These are phyloP conservation scores for Saccharomyces jurei DNA, from an alignment of 805 yeast species.

Conservation along the genomic window DNA sequence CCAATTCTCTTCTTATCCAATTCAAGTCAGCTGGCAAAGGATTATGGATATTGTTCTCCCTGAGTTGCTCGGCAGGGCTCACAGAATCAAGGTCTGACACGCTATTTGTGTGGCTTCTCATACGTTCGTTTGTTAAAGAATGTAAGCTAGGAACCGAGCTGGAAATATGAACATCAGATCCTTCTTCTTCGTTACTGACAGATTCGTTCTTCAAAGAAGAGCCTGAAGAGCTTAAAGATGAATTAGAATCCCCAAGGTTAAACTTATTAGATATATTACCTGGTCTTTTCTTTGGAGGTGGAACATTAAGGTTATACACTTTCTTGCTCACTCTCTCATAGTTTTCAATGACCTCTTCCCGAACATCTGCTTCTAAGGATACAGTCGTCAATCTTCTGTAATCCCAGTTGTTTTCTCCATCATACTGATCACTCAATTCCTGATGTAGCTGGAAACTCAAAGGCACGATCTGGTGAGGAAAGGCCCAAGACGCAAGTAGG, in stretches of 20 bases:
- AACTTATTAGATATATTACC: background rate
- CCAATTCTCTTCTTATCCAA: conserved; percentile 64
- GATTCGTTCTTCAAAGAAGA: background rate
- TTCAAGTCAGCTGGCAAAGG: conserved; percentile 55
- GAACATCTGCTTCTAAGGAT: conserved; percentile 75
- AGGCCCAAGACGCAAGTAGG: conserved; percentile 88
- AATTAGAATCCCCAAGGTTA: background rate
- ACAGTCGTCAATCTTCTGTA: conserved; percentile 83
- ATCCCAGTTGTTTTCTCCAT: conserved; percentile 89
- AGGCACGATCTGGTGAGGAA: conserved; percentile 90
- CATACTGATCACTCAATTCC: conserved; percentile 65
- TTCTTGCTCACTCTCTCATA: background rate
- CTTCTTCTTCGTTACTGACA: conserved; percentile 1
- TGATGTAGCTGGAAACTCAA: conserved; percentile 80
- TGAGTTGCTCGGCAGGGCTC: background rate
- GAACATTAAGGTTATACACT: conserved; percentile 3
- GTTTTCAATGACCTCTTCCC: conserved; percentile 13
- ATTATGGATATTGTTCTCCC: background rate
- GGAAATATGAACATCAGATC: conserved; percentile 9
- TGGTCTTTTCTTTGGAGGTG: conserved; percentile 6
- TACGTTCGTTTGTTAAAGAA: background rate
- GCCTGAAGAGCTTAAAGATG: conserved; percentile 1
- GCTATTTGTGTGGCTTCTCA: background rate
- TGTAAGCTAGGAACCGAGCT: conserved; percentile 15
- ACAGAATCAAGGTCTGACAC: background rate